phyloP scores from a whole-genome alignment of 305 asterid species.

The Fraxinus sp. region DNA sequence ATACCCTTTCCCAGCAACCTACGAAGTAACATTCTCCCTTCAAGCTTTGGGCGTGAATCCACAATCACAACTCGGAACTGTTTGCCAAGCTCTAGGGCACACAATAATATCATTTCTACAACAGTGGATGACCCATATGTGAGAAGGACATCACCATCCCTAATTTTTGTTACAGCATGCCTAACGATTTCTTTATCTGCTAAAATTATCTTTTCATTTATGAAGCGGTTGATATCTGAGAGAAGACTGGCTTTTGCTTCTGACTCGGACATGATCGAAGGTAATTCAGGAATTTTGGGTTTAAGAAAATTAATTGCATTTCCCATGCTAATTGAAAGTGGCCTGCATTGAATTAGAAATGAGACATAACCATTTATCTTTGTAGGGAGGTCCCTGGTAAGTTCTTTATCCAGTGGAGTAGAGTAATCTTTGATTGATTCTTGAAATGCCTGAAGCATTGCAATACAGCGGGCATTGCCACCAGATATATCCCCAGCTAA shows the following conservation, averaged over 20 bases:
- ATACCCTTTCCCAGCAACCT: conserved; percentile 84
- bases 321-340: conserved; percentile 92
- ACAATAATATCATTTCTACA: conserved; percentile 77
- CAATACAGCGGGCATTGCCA: conserved; percentile 90
- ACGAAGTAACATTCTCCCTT: conserved; percentile 75
- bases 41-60: conserved; percentile 92
- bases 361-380: conserved; percentile 67
- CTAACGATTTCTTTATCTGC: conserved; percentile 83
- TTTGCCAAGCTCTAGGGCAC: conserved; percentile 91
- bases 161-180: conserved; percentile 88
- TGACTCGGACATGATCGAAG: conserved; percentile 62
- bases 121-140: conserved; percentile 84
- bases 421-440: conserved; percentile 69
- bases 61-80: conserved; percentile 84
- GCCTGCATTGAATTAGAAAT: conserved; percentile 77
- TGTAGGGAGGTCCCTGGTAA: conserved; percentile 70
- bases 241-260: conserved; percentile 72
- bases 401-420: conserved; percentile 69
- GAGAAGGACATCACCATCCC: conserved; percentile 93
- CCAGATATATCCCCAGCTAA: conserved; percentile 84
- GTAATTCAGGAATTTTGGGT: conserved; percentile 56
- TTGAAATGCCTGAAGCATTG: conserved; percentile 86
- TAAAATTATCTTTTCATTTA: conserved; percentile 66
- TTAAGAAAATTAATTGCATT: conserved; percentile 79
- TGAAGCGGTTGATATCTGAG: conserved; percentile 60